phyloP scores from a whole-genome alignment of 306 rosid genomes.

The Pyrus bretschneideri region DNA sequence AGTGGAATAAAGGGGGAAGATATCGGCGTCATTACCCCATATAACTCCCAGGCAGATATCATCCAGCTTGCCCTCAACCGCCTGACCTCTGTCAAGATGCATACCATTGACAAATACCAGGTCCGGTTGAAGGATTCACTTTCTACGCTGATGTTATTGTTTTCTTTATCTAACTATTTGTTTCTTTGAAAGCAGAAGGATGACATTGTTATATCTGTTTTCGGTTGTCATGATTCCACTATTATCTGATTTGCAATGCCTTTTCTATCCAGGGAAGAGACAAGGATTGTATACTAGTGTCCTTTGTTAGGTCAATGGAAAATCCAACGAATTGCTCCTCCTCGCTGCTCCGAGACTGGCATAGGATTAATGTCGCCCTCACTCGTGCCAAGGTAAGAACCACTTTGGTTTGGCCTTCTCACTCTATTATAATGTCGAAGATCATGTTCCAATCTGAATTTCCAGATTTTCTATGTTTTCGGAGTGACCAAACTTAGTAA shows the following conservation, averaged over 20 bases:
- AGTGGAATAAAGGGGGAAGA: constrained; percentile 61
- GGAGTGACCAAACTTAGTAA: background rate
- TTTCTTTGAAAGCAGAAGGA: too few relatives aligned
- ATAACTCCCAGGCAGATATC: constrained; percentile 91
- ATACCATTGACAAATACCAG: constrained; percentile 97
- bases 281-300: constrained; percentile 82
- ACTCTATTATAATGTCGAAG: background rate
- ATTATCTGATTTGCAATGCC: background rate
- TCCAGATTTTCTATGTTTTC: background rate
- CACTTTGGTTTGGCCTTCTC: background rate
- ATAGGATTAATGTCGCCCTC: constrained; percentile 85
- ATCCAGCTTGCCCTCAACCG: constrained; percentile 39
- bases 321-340: constrained; percentile 59
- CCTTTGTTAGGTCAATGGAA: constrained; percentile 80
- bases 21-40: constrained; percentile 90
- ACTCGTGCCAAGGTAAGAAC: constrained; percentile 82
- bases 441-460: background rate
- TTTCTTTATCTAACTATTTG: too few relatives aligned
- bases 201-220: background rate
- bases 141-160: background rate
- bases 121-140: constrained; percentile 24
- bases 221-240: background rate
- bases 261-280: constrained; percentile 69
- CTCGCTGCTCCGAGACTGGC: constrained; percentile 95
- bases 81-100: constrained; percentile 66